phyloP scores from a whole-genome alignment of 106 monocot genomes.

The Phalaenopsis aphrodite region DNA sequence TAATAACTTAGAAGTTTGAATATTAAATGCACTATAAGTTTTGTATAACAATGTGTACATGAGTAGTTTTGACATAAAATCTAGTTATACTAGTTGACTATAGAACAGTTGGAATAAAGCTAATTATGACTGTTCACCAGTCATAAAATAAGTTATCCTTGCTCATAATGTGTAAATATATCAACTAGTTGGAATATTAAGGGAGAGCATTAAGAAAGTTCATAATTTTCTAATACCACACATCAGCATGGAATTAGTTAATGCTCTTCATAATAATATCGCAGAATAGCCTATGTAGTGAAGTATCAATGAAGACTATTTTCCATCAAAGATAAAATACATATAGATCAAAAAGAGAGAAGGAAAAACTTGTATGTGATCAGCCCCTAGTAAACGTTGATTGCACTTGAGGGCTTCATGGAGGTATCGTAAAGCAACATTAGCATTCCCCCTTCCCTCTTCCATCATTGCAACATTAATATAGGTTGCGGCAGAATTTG shows the following conservation, averaged over 20 bases:
- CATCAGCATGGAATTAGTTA: neutral
- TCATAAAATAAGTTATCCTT: neutral
- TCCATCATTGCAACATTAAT: slow-evolving; percentile 99
- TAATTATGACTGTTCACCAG: neutral
- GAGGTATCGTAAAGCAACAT: slow-evolving; percentile 89
- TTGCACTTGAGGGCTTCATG: slow-evolving; percentile 95
- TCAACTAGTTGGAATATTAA: neutral
- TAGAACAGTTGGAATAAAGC: neutral
- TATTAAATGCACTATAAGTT: neutral
- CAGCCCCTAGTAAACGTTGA: slow-evolving; percentile 79
- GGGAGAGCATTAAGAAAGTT: neutral
- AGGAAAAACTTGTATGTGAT: slow-evolving; percentile 81
- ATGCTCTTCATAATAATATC: neutral
- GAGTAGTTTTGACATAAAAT: neutral
- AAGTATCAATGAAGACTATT: neutral
- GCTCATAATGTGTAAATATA: neutral
- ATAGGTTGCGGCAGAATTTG: slow-evolving; percentile 95
- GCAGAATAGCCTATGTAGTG: neutral
- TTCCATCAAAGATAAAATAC: neutral
- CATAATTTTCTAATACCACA: neutral
- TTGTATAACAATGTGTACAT: too few relatives aligned
- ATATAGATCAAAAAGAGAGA: neutral
- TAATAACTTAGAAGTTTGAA: neutral
- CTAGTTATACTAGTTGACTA: neutral
- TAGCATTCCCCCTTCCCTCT: slow-evolving; percentile 91